Conservation (phyloP, 2,329 filamentous ascomycete genomes). For the Madurella mycetomatis region DNA sequence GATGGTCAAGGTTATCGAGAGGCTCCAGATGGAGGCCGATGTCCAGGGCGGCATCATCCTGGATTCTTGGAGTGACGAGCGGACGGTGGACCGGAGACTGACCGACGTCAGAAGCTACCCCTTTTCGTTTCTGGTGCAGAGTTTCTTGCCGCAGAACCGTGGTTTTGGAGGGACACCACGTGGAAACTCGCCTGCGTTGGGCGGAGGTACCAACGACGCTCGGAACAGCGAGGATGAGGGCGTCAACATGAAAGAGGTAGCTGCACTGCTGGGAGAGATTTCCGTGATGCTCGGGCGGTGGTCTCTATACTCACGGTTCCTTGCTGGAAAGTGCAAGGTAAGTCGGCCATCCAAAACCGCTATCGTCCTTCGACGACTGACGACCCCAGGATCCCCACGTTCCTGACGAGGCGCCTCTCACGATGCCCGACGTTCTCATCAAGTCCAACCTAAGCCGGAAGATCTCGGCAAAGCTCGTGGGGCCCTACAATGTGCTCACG, state of each 20-base stretch:
- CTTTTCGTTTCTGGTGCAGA: slow-evolving; percentile 94
- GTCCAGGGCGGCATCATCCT: slow-evolving; percentile 93
- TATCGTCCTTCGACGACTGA: slow-evolving; percentile 2
- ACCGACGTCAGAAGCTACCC: slow-evolving; percentile 97
- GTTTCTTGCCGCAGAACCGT: slow-evolving; percentile 68
- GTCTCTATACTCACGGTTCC: slow-evolving; percentile 86
- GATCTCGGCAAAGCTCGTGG: slow-evolving; percentile 65
- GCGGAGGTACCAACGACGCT: slow-evolving; percentile 44
- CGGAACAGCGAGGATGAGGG: slow-evolving; percentile 80
- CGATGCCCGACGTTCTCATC: slow-evolving; percentile 67
- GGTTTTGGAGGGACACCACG: slow-evolving; percentile 56
- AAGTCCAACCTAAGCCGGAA: slow-evolving; percentile 80
- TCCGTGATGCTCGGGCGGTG: slow-evolving; percentile 89
- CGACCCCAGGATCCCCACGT: slow-evolving; percentile 45
- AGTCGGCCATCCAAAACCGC: slow-evolving; percentile 27
- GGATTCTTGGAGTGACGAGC: slow-evolving; percentile 92
- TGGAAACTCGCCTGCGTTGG: slow-evolving; percentile 69
- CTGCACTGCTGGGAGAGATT: slow-evolving; percentile 80
- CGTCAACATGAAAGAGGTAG: slow-evolving; percentile 95
- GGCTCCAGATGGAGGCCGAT: slow-evolving; percentile 89
- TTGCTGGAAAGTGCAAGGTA: slow-evolving; percentile 81
- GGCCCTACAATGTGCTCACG: slow-evolving; percentile 86
- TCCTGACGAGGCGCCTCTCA: slow-evolving; percentile 53
- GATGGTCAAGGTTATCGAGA: slow-evolving; percentile 92
- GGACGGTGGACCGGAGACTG: slow-evolving; percentile 75